A percentile compares a stretch with the other conserved stretches of the same genome.
Conservation (phyloP, 805 yeast species). For the Debaryomyces castellii region DNA sequence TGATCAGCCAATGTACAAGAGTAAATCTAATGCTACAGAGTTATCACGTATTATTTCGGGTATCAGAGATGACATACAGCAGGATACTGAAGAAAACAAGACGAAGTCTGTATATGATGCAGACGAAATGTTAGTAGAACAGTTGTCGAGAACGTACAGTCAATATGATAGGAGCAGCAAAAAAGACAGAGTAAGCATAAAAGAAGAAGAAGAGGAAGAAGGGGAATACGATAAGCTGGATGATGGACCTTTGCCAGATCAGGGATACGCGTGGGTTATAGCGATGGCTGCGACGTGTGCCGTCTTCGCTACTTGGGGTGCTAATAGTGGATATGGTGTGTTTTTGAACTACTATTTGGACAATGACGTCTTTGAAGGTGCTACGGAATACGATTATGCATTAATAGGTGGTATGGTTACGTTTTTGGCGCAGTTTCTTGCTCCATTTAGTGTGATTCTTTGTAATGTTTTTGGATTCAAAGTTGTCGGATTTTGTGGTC, state of each 20-base stretch:
- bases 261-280: slow-evolving; percentile 52
- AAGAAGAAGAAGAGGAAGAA: slow-evolving; percentile 1
- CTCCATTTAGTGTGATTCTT: slow-evolving; percentile 52
- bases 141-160: neutral
- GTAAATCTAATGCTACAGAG: slow-evolving; percentile 13
- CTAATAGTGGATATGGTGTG: slow-evolving; percentile 58
- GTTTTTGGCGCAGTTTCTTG: slow-evolving; percentile 53
- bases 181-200: slow-evolving; percentile 1
- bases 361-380: slow-evolving; percentile 36
- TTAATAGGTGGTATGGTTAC: slow-evolving; percentile 52
- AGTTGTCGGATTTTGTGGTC: slow-evolving; percentile 46
- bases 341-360: slow-evolving; percentile 51
- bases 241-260: slow-evolving; percentile 4
- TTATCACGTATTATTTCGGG: slow-evolving; percentile 17
- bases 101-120: neutral
- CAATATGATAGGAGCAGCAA: slow-evolving; percentile 1
- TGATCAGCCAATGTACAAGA: neutral
- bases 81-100: slow-evolving; percentile 12
- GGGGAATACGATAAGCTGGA: neutral
- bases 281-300: slow-evolving; percentile 48
- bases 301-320: slow-evolving; percentile 55
- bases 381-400: slow-evolving; percentile 46
- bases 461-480: slow-evolving; percentile 52
- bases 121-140: neutral
- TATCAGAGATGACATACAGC: slow-evolving; percentile 20